These are phyloP conservation scores for Hygrophorus russula DNA, from an alignment of 768 basidiomycete genomes.

Conservation along the genomic window DNA sequence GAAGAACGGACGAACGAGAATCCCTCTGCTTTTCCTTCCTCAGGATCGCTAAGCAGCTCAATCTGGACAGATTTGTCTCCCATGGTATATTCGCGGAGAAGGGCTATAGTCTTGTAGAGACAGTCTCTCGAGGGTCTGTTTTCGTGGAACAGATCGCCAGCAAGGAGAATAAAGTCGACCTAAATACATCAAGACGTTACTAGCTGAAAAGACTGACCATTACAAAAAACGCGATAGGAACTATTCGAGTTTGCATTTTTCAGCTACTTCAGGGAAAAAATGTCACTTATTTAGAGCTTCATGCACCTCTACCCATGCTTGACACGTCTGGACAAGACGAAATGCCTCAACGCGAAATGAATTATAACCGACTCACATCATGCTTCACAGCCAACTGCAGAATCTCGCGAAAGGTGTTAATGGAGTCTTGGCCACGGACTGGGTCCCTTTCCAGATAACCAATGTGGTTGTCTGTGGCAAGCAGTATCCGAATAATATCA, in stretches of 20 bases:
- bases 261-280: too few species aligned
- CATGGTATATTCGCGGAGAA: conserved; percentile 84
- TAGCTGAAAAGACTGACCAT: too few species aligned
- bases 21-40: conserved; percentile 77
- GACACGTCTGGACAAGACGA: conserved; percentile 1
- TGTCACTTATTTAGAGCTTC: too few species aligned
- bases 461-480: conserved; percentile 95
- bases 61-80: conserved; percentile 84
- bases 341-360: not conserved
- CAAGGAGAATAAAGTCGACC: conserved; percentile 95
- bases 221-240: too few species aligned
- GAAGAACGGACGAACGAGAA: conserved; percentile 52
- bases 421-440: conserved; percentile 86
- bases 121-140: conserved; percentile 90
- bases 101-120: conserved; percentile 78
- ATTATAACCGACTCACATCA: conserved; percentile 45
- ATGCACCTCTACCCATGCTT: not conserved
- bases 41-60: conserved; percentile 86
- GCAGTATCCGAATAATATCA: conserved; percentile 70
- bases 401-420: conserved; percentile 92
- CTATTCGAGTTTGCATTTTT: too few species aligned
- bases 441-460: conserved; percentile 94
- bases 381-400: conserved; percentile 82
- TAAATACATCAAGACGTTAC: conserved; percentile 17
- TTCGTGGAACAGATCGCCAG: conserved; percentile 96